Base-by-base conservation (phyloP, 2,329 filamentous ascomycete genomes). In the Microcyclospora pomicola region DNA sequence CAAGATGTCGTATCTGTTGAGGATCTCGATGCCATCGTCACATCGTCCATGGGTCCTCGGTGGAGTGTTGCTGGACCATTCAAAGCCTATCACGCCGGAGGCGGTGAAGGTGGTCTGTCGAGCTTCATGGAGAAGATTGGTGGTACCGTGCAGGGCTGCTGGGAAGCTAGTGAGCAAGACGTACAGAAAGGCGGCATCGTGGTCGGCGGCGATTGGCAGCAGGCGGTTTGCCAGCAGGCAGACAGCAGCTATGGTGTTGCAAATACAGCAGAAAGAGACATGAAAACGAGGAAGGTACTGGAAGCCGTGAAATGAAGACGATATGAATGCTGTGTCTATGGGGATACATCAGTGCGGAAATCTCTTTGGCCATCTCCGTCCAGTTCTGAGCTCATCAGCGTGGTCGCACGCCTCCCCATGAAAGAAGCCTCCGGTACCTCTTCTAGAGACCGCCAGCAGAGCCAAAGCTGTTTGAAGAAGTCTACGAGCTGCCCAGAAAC, bases 31-130 rank as follows among this genome's bases (percentile, higher is more conserved):
- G 55, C 56, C 12, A 64, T 75, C 34, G 63, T 74, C 10, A 61
- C 65, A 49, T 57, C 61, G 12, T 68, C 64, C 32, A 62, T 74
- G 56, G 71, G 71, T 1, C 68, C 69, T 1, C 47, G 71, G 35
- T 74, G 71, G 71, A 64, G 68, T 7, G 64, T 71, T 6, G 66
- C 67, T 15, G 72, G 72, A 1, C 68, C 71, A 2, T 75, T 75
- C 49, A 70, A 71, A 51, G 69, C 68, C 35, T 76, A 75, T 55
- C 67, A 72, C 56, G 70, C 70, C 36, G 72, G 72, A 2, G 72
- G 73, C 9, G 72, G 73, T 2, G 59, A 62, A 9, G 66, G 63
- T 2, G 72, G 73, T 1, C 53, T 75, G 39, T 54, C 59, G 10
- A 66, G 61, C 0, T 73, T 75, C 41, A 62, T 75, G 46, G 60